phyloP scores from a whole-genome alignment of 2,329 filamentous ascomycete species.

The Colletotrichum sp. region DNA sequence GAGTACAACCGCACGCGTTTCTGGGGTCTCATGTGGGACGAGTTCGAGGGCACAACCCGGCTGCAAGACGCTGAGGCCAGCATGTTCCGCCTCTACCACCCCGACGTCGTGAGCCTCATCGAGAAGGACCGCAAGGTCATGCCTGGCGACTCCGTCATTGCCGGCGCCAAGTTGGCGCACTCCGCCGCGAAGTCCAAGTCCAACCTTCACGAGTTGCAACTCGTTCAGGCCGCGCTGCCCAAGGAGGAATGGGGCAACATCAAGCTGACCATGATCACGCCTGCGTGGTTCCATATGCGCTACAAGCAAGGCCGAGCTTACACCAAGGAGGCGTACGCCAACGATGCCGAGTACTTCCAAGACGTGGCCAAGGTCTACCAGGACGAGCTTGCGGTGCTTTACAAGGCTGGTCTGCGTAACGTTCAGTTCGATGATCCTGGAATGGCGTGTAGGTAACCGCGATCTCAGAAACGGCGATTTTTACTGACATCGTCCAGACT shows the following conservation, averaged over 20 bases:
- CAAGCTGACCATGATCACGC: slow-evolving; percentile 60
- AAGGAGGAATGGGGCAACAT: slow-evolving; percentile 54
- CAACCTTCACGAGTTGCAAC: slow-evolving; percentile 55
- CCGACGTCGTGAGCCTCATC: slow-evolving; percentile 59
- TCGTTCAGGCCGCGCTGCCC: slow-evolving; percentile 51
- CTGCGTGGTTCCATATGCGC: slow-evolving; percentile 48
- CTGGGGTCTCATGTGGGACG: slow-evolving; percentile 60
- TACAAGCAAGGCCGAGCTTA: slow-evolving; percentile 30
- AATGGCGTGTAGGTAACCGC: slow-evolving; percentile 62
- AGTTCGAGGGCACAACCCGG: slow-evolving; percentile 53
- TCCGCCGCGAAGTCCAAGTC: slow-evolving; percentile 44
- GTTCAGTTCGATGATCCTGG: slow-evolving; percentile 74
- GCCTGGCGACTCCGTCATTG: slow-evolving; percentile 61
- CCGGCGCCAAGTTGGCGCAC: slow-evolving; percentile 51
- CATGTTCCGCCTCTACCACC: slow-evolving; percentile 61
- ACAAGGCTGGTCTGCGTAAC: slow-evolving; percentile 67
- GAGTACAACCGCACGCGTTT: slow-evolving; percentile 64
- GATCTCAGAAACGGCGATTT: neutral
- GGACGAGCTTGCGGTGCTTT: slow-evolving; percentile 64
- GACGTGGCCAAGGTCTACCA: slow-evolving; percentile 72
- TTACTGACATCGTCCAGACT: slow-evolving; percentile 52
- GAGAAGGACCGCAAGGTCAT: slow-evolving; percentile 59
- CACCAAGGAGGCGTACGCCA: slow-evolving; percentile 27
- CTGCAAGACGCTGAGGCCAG: slow-evolving; percentile 55
- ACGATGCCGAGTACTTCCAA: slow-evolving; percentile 60